Evolutionary conservation across 208 protist genomes (phyloP).

Genomic region (Trypanosoma vivax): DNA sequence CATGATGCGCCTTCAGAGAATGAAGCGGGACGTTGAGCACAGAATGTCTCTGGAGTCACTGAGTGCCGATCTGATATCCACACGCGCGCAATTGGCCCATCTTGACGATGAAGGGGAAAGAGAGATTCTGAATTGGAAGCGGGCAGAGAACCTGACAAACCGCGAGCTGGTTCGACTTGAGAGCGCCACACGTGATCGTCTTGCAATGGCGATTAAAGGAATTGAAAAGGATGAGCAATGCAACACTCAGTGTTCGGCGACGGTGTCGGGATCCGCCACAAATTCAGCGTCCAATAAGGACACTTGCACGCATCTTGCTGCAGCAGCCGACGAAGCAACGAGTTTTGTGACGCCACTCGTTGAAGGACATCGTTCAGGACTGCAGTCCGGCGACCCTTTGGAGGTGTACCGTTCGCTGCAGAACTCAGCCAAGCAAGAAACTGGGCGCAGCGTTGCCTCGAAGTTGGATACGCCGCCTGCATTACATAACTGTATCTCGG

Average conservation of each 20-base stretch:
- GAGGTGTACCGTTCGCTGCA: conserved; percentile 9
- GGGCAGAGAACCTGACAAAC: conserved; percentile 38
- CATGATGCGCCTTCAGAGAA: conserved; percentile 23
- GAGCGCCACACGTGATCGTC: conserved; percentile 30
- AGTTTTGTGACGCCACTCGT: background rate
- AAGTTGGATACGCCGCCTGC: background rate
- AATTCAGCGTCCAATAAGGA: background rate
- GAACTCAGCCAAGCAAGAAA: conserved; percentile 1
- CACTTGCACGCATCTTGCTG: background rate
- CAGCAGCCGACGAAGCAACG: background rate
- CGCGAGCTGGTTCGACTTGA: conserved; percentile 50
- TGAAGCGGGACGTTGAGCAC: conserved; percentile 28
- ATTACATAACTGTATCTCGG: too few species aligned
- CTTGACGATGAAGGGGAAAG: conserved; percentile 34
- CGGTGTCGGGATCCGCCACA: too few species aligned
- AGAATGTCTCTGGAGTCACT: conserved; percentile 38
- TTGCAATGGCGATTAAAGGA: conserved; percentile 28
- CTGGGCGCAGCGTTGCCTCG: background rate
- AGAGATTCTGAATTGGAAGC: conserved; percentile 50
- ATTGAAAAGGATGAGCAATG: conserved; percentile 13
- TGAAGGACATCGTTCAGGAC: background rate
- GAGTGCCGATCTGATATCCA: conserved; percentile 25
- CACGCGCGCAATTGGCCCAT: conserved; percentile 33
- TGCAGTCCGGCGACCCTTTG: background rate
- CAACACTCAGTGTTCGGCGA: background rate